phyloP scores from a whole-genome alignment of 1,284 basidiomycete species.

The Ceratobasidium sp. region DNA sequence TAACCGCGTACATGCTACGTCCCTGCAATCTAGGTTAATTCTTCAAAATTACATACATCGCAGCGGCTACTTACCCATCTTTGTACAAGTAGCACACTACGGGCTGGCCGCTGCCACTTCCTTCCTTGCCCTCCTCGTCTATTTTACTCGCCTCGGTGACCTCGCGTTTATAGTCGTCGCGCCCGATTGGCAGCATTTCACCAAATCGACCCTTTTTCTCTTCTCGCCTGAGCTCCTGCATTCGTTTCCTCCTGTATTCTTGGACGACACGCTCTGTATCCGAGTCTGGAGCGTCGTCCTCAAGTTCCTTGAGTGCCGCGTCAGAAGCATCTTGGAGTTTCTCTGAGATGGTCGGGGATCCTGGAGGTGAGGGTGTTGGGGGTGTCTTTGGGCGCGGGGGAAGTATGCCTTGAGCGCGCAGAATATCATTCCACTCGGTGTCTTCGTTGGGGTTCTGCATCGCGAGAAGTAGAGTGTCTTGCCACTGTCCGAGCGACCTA shows the following conservation, averaged over 20 bases:
- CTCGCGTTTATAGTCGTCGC: slow-evolving; percentile 93
- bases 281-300: slow-evolving; percentile 71
- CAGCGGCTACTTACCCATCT: slow-evolving; percentile 68
- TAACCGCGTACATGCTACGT: slow-evolving; percentile 79
- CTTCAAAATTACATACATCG: slow-evolving; percentile 11
- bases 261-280: slow-evolving; percentile 82
- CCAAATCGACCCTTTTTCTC: slow-evolving; percentile 79
- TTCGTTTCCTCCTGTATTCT: slow-evolving; percentile 68
- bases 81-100: slow-evolving; percentile 91
- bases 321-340: slow-evolving; percentile 59
- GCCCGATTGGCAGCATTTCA: slow-evolving; percentile 83
- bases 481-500: background rate
- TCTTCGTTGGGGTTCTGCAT: slow-evolving; percentile 78
- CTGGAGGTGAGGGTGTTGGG: slow-evolving; percentile 74
- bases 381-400: slow-evolving; percentile 74
- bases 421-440: slow-evolving; percentile 93
- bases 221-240: slow-evolving; percentile 69
- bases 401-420: slow-evolving; percentile 89
- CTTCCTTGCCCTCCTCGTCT: slow-evolving; percentile 66
- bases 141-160: slow-evolving; percentile 90
- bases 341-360: slow-evolving; percentile 68
- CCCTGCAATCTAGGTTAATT: slow-evolving; percentile 55
- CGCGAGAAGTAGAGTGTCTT: slow-evolving; percentile 47
- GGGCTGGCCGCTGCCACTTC: slow-evolving; percentile 69
- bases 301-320: slow-evolving; percentile 61